Conservation (phyloP, 495 filamentous ascomycete genomes). For the Podospora pseudocomata region DNA sequence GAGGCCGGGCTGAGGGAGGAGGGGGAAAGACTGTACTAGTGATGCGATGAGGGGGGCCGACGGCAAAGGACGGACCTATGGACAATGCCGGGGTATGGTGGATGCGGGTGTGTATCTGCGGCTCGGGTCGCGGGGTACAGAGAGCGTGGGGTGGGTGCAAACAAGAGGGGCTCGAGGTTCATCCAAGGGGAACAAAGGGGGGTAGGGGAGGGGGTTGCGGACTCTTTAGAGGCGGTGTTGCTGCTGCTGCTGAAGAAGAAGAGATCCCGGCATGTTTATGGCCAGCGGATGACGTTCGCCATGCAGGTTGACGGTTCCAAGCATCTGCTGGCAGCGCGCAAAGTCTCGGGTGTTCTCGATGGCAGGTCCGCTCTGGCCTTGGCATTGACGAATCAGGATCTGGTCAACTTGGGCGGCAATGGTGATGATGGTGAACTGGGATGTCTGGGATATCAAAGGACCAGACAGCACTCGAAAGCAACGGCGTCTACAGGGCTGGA, state of each 20-base stretch:
- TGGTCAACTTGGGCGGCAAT: neutral
- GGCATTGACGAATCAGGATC: conserved; percentile 3
- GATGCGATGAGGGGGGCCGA: neutral
- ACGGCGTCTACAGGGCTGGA: neutral
- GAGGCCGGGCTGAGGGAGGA: conserved; percentile 9
- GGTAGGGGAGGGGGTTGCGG: no score
- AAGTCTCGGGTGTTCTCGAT: neutral
- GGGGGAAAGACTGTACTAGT: neutral
- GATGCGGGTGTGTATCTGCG: conserved; percentile 4
- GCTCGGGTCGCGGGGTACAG: neutral
- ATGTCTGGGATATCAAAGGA: neutral
- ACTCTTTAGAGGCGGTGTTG: no score
- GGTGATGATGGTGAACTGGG: neutral
- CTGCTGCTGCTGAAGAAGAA: neutral
- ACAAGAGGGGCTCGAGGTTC: neutral
- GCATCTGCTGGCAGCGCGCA: neutral
- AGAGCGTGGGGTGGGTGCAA: neutral
- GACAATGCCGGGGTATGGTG: neutral
- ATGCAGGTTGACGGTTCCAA: neutral
- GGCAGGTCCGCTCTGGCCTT: neutral
- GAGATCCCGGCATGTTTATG: neutral
- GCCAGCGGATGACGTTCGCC: neutral
- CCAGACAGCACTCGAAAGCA: neutral
- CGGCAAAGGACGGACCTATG: conserved; percentile 3
- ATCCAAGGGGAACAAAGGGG: neutral